Percentiles rank a stretch among this genome's conserved stretches.
Evolutionary conservation across 371 early-diverging fungal species (phyloP).

Genomic region (Lichtheimia ornata): DNA sequence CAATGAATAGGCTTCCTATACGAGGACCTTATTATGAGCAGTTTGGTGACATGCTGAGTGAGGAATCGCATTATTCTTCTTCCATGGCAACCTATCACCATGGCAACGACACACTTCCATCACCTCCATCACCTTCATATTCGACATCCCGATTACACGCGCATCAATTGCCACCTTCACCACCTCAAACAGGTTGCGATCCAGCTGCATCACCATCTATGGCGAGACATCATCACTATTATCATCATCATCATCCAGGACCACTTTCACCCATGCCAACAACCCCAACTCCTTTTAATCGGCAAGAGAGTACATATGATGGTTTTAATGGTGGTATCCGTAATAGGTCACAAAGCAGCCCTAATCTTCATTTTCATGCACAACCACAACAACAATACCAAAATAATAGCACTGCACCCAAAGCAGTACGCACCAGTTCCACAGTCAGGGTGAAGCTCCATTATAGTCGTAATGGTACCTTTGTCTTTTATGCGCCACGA

Average conservation of each 20-base stretch:
- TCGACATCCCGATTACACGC: constrained; percentile 10
- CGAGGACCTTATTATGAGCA: constrained; percentile 21
- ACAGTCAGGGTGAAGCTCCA: constrained; percentile 83
- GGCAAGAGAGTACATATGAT: no score
- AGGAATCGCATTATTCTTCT: neutral
- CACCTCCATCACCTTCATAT: constrained; percentile 29
- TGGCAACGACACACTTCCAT: constrained; percentile 19
- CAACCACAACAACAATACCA: neutral
- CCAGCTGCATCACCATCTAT: no score
- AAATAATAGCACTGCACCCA: constrained; percentile 1
- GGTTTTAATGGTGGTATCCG: no score
- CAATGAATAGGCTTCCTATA: constrained; percentile 15
- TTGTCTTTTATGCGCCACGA: constrained; percentile 76
- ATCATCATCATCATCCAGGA: neutral
- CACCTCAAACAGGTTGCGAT: constrained; percentile 15
- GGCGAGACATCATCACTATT: no score
- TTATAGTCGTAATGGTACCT: constrained; percentile 75
- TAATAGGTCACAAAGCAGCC: constrained; percentile 49
- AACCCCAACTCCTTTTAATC: no score
- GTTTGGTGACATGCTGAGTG: constrained; percentile 20
- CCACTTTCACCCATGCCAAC: neutral
- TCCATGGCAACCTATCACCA: no score
- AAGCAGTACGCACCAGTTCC: constrained; percentile 19
- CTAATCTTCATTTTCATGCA: constrained; percentile 26
- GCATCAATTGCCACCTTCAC: constrained; percentile 28